Evolutionary conservation across 768 basidiomycete species (phyloP).

Genomic region (Suillus bovinus): DNA sequence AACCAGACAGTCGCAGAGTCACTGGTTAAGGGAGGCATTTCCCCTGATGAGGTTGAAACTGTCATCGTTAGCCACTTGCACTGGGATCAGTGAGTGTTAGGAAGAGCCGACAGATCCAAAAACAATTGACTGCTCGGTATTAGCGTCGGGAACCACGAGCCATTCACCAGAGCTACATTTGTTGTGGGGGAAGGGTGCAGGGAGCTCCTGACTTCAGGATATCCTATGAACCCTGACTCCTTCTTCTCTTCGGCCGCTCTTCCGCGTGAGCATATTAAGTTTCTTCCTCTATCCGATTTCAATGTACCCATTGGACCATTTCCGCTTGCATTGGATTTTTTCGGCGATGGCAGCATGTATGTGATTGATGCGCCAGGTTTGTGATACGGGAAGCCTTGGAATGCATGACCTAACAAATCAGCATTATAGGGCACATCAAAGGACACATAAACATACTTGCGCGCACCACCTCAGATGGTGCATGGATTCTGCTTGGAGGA

Average conservation of each 20-base stretch:
- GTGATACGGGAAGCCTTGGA: not conserved
- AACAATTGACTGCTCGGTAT: slow-evolving; percentile 44
- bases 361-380: slow-evolving; percentile 49
- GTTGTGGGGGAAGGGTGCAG: slow-evolving; percentile 42
- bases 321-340: slow-evolving; percentile 49
- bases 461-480: slow-evolving; percentile 50
- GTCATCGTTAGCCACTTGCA: slow-evolving; percentile 52
- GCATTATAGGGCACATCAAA: slow-evolving; percentile 38
- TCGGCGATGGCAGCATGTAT: slow-evolving; percentile 54
- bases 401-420: not conserved
- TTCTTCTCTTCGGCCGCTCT: slow-evolving; percentile 32
- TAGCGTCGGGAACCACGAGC: slow-evolving; percentile 42
- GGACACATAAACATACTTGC: slow-evolving; percentile 54
- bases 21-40: slow-evolving; percentile 45
- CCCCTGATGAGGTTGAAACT: slow-evolving; percentile 42
- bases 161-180: slow-evolving; percentile 45
- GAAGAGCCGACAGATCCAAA: slow-evolving; percentile 42
- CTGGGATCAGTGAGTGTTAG: slow-evolving; percentile 46
- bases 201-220: slow-evolving; percentile 35
- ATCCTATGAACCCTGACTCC: slow-evolving; percentile 40
- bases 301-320: slow-evolving; percentile 45
- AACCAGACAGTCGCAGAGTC: slow-evolving; percentile 39
- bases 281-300: slow-evolving; percentile 33
- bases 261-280: slow-evolving; percentile 36
- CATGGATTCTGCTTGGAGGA: slow-evolving; percentile 53